These are phyloP conservation scores for Echites panduratus DNA, from an alignment of 257 asterid species.

Conservation along the genomic window DNA sequence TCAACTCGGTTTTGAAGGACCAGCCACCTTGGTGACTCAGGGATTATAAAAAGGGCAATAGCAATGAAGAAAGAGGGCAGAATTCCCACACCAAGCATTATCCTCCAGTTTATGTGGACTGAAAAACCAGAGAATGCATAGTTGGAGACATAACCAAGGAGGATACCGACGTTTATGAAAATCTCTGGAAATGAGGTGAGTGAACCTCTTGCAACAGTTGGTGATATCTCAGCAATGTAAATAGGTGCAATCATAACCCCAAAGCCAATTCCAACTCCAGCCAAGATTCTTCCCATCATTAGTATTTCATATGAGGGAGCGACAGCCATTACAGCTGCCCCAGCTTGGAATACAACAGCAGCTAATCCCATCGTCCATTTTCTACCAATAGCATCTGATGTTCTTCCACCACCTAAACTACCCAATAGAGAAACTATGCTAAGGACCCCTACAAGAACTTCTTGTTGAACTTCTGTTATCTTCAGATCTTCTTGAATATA, in stretches of 20 bases:
- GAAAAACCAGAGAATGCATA: constrained; percentile 73
- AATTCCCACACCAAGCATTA: constrained; percentile 89
- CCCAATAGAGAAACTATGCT: constrained; percentile 83
- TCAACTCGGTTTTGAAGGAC: constrained; percentile 61
- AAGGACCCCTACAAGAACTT: constrained; percentile 68
- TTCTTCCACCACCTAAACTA: too few species aligned
- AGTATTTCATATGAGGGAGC: constrained; percentile 69
- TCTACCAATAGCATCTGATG: constrained; percentile 79
- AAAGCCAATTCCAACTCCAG: constrained; percentile 83
- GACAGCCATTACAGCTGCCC: constrained; percentile 69
- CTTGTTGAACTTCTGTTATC: constrained; percentile 73
- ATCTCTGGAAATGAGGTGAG: constrained; percentile 90
- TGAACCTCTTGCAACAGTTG: constrained; percentile 64
- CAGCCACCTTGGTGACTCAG: constrained; percentile 91
- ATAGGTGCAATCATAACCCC: constrained; percentile 95
- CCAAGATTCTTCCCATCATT: constrained; percentile 68
- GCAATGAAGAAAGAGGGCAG: constrained; percentile 72
- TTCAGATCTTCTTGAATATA: constrained; percentile 76
- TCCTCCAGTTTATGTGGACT: constrained; percentile 66
- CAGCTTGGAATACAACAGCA: constrained; percentile 67
- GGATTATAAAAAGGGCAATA: constrained; percentile 65
- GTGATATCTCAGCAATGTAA: constrained; percentile 92
- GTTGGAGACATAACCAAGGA: constrained; percentile 84
- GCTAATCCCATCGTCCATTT: constrained; percentile 97
- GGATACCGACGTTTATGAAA: constrained; percentile 76